Base-by-base conservation (phyloP, 139 green algal genomes). In the Edaphochlamys debaryana region DNA sequence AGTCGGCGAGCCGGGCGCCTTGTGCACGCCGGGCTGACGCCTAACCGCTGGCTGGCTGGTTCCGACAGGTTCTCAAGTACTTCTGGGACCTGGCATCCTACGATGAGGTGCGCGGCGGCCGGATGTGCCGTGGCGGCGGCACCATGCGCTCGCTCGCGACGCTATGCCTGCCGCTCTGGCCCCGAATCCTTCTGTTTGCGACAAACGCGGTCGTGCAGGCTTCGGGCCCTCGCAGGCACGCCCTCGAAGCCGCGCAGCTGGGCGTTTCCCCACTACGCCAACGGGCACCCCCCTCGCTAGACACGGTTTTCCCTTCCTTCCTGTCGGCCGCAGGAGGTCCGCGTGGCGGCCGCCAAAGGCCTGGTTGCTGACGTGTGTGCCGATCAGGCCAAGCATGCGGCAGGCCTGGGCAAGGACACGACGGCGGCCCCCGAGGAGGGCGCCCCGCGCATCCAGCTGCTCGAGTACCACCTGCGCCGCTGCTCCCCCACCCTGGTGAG, bases 41-140 rank as follows among this genome's bases (percentile, higher is more conserved):
- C n/a, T n/a, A n/a, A n/a, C n/a, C n/a, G n/a, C n/a, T n/a, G n/a
- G n/a, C n/a, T n/a, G n/a, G n/a, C n/a, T n/a, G n/a, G n/a, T n/a
- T n/a, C n/a, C n/a, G n/a, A n/a, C 83, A 96, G 89, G 88, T 96
- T 7, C 82, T 96, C 30, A 64, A 87, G 23, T 82, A 84, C n/a
- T 96, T 96, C 67, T 96, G 92, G 92, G 87, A 96, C 38, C 71
- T 96, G n/a, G 93, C 93, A 13, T 92, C 88, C 0, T 73, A 94
- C 0, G 85, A 96, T 27, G 70, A 91, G 86, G 86, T 93, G 34
- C 23, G 80, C 23, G n/a, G 62, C n/a, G 63, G 62, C 75, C 60
- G 22, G 40, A 25, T 32, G 75, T 30, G 41, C 36, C 56, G 62
- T 62, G 76, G 76, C 63, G 62, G 76, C 7, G 34, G 34, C 20